phyloP scores from a whole-genome alignment of 2,329 filamentous ascomycete species.

The Penicillium nordicum region DNA sequence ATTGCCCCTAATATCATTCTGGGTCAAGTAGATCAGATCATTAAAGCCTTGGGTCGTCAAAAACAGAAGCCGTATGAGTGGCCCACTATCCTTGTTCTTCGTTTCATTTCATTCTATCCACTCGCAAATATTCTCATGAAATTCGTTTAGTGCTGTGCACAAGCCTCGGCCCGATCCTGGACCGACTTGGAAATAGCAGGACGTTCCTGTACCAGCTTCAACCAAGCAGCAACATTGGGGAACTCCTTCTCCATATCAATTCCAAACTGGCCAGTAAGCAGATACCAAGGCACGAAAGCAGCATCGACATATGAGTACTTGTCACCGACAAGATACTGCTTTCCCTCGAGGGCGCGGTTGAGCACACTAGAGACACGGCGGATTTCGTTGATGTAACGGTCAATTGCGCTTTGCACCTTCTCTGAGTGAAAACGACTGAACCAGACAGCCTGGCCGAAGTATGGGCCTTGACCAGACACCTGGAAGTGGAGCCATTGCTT shows the following conservation, averaged over 20 bases:
- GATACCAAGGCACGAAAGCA: constrained; percentile 40
- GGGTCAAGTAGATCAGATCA: neutral
- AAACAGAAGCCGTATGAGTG: neutral
- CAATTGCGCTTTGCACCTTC: constrained; percentile 41
- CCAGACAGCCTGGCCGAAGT: constrained; percentile 49
- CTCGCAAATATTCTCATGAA: neutral
- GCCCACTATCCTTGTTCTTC: no score
- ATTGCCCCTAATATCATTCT: neutral
- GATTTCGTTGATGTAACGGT: constrained; percentile 48
- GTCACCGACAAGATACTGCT: constrained; percentile 43
- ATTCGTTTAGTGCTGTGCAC: neutral
- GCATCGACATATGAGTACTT: constrained; percentile 45
- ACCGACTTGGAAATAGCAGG: constrained; percentile 26
- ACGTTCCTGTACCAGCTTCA: constrained; percentile 27
- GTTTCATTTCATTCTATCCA: neutral
- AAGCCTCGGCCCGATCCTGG: constrained; percentile 15
- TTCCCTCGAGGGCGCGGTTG: constrained; percentile 38
- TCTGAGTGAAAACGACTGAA: constrained; percentile 44
- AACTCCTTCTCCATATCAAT: constrained; percentile 32
- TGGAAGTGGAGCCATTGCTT: constrained; percentile 50
- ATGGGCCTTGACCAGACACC: constrained; percentile 48
- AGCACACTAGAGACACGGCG: constrained; percentile 46
- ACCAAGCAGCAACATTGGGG: constrained; percentile 30
- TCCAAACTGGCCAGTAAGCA: neutral
- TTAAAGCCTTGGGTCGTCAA: neutral